Evolutionary conservation across 108 stramenopile species (phyloP).

Genomic region (Skeletonema tropicum): DNA sequence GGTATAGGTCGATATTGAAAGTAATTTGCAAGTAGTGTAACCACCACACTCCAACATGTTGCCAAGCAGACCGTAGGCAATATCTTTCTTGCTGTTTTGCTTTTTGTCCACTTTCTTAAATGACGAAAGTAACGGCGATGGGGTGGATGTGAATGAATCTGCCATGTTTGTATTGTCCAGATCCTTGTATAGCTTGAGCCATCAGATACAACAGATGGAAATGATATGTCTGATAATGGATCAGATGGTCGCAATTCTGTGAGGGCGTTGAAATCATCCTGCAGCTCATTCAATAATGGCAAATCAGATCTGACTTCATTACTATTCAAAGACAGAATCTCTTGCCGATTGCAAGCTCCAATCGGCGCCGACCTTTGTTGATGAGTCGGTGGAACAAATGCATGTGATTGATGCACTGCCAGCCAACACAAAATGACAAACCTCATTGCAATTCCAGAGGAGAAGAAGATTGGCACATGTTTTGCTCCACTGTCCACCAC

Average conservation of each 20-base stretch:
- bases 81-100: constrained; percentile 35
- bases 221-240: constrained; percentile 15
- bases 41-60: constrained; percentile 30
- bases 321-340: not conserved
- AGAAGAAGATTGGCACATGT: not conserved
- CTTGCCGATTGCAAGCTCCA: not conserved
- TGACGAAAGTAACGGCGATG: constrained; percentile 39
- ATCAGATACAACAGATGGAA: constrained; percentile 23
- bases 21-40: constrained; percentile 8
- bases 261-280: not conserved
- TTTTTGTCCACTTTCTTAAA: constrained; percentile 23
- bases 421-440: not conserved
- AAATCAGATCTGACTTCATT: not conserved
- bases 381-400: not conserved
- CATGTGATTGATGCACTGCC: not conserved
- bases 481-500: not conserved
- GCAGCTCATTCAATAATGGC: not conserved
- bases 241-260: constrained; percentile 9
- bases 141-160: constrained; percentile 28
- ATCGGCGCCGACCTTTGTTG: not conserved
- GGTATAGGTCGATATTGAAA: not conserved
- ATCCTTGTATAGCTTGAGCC: constrained; percentile 43
- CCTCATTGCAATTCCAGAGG: not conserved
- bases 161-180: constrained; percentile 40
- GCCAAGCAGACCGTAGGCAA: constrained; percentile 38